Evolutionary conservation across 306 rosid species (phyloP), one percentile per base, ranked within the genome.

Genomic region (Cajanus cajan): DNA sequence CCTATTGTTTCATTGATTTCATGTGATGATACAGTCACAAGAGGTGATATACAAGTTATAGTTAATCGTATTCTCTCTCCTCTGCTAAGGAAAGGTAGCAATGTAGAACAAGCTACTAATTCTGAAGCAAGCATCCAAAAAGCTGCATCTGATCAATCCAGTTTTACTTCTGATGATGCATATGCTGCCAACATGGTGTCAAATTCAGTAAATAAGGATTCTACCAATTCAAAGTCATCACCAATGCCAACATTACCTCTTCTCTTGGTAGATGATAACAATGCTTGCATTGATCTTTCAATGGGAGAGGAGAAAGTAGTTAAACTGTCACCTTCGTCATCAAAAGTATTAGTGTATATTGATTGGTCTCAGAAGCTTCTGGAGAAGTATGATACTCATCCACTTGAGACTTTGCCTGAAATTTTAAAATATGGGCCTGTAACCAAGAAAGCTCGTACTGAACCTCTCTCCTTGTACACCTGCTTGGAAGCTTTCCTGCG

Each of bases 401-500:
- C 87, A 73, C 82, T 95, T 45, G 98, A 92, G 84, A 90, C 76
- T 79, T 89, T 88, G 86, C 91, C 92, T 4, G 99, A 95, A 84
- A 97, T 95, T 73, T 86, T 91, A 37, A 95, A 90, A 82, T 88
- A 79, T 78, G 99, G 98, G 59, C 96, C 97, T 71, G 90, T 86
- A 50, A 81, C 94, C 70, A 95, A 95, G 90, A 95, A 95, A 86
- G 90, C 97, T 74, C 96, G 98, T 47, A 87, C 85, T 48, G 98
- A 95, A 82, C 98, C 98, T 33, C 98, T 88, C 78, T 95, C 98
- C 13, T 74, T 95, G 89, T 95, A 95, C 88, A 88, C 97, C 70
- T 95, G 98, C 86, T 85, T 95, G 63, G 97, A 92, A 87, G 96
- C 98, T 79, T 95, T 95, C 86, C 89, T 95, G 81, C 96, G 98